Percentiles rank a stretch among this genome's conserved stretches.
These are phyloP conservation scores for Scheffersomyces stipitis DNA, from an alignment of 805 yeast genomes.

Conservation along the genomic window DNA sequence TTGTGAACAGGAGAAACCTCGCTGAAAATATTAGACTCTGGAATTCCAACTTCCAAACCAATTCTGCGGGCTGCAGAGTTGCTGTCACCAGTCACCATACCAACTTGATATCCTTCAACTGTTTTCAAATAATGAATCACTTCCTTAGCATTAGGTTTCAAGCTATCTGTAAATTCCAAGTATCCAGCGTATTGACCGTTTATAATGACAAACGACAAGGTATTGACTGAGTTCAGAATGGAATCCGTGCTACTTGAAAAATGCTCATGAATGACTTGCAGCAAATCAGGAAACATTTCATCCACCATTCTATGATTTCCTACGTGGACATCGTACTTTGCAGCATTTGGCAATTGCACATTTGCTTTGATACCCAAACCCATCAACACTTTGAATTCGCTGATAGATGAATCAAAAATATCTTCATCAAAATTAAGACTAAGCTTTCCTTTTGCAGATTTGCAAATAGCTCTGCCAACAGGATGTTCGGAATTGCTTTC, in stretches of 20 bases:
- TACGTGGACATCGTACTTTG: conserved; percentile 35
- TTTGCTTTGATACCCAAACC: conserved; percentile 49
- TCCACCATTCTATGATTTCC: conserved; percentile 54
- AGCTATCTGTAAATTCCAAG: conserved; percentile 63
- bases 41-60: conserved; percentile 68
- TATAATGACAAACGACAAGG: conserved; percentile 58
- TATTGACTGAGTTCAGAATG: conserved; percentile 29
- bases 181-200: conserved; percentile 61
- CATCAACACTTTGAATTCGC: conserved; percentile 35
- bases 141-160: conserved; percentile 63
- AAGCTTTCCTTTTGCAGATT: conserved; percentile 27
- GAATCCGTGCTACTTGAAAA: conserved; percentile 8
- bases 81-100: conserved; percentile 91
- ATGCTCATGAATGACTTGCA: conserved; percentile 6
- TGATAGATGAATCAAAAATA: conserved; percentile 27
- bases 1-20: conserved; percentile 79
- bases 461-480: conserved; percentile 68
- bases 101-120: conserved; percentile 57
- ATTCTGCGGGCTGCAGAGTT: conserved; percentile 58
- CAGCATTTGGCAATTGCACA: conserved; percentile 28
- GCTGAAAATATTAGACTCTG: conserved; percentile 62
- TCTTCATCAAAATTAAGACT: conserved; percentile 33
- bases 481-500: conserved; percentile 88
- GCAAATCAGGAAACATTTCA: conserved; percentile 14
- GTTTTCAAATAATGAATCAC: conserved; percentile 56